Evolutionary conservation across 495 filamentous ascomycete genomes (phyloP).

Genomic region (Ramalina intermedia): DNA sequence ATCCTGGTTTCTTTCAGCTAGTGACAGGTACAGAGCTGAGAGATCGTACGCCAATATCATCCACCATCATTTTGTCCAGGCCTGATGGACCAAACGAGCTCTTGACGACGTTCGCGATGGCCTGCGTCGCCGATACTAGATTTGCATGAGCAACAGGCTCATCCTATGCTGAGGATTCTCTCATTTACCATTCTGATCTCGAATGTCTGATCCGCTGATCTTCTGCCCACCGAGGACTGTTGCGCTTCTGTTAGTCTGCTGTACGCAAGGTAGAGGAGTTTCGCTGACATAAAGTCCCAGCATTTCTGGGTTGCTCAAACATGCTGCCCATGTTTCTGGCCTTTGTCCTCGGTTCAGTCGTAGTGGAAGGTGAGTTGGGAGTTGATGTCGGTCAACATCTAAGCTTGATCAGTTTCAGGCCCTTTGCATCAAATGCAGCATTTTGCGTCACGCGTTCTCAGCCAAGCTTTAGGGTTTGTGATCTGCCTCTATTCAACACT

Average conservation of each 20-base stretch:
- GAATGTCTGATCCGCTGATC: conserved; percentile 79
- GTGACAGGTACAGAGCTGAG: conserved; percentile 7
- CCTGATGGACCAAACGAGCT: conserved; percentile 96
- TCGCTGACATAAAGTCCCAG: conserved; percentile 62
- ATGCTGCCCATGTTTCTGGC: conserved; percentile 58
- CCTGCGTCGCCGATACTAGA: conserved; percentile 82
- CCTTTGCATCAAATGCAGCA: too few relatives aligned
- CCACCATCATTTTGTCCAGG: conserved; percentile 99
- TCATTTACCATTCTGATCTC: conserved; percentile 80
- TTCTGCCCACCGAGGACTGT: conserved; percentile 16
- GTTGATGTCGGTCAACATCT: too few relatives aligned
- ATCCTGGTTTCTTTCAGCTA: conserved; percentile 45
- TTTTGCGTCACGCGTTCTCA: too few relatives aligned
- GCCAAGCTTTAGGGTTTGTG: too few relatives aligned
- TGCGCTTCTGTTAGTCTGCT: not conserved
- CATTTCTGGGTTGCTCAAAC: conserved; percentile 77
- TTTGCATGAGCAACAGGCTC: conserved; percentile 9
- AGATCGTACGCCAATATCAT: conserved; percentile 79
- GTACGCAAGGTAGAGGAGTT: not conserved
- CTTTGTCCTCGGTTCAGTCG: too few relatives aligned
- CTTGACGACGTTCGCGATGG: conserved; percentile 97
- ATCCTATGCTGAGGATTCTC: not conserved
- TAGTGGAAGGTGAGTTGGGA: too few relatives aligned
- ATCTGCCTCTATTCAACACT: too few relatives aligned
- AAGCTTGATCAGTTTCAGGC: too few relatives aligned